phyloP scores from a whole-genome alignment of 164 flowering plant genomes.

The Dillenia suffruticosa region DNA sequence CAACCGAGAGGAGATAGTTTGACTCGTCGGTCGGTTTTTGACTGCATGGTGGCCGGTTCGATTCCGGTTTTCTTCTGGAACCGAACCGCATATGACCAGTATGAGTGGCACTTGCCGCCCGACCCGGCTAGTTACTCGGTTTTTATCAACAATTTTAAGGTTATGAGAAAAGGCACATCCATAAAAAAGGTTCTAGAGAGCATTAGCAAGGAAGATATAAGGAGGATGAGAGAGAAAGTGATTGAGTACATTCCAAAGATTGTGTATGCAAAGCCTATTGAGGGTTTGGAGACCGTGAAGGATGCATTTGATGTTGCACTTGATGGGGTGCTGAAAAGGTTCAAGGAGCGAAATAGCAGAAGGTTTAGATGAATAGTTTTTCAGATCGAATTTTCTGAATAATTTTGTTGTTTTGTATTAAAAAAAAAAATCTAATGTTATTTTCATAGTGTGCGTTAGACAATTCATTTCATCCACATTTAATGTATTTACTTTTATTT shows the following conservation, averaged over 20 bases:
- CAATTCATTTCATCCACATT: too few species aligned
- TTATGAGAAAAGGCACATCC: conserved; percentile 41
- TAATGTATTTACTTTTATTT: too few species aligned
- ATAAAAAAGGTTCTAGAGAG: conserved; percentile 31
- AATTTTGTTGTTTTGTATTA: too few species aligned
- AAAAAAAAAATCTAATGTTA: too few species aligned
- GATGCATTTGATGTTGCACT: conserved; percentile 67
- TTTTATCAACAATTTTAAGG: conserved; percentile 37
- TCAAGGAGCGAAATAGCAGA: conserved; percentile 26
- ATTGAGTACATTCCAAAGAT: conserved; percentile 48
- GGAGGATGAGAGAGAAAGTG: conserved; percentile 48
- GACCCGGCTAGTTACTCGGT: conserved; percentile 57
- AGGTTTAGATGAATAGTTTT: too few species aligned
- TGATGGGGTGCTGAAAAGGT: conserved; percentile 48
- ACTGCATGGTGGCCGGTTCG: conserved; percentile 70
- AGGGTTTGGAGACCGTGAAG: conserved; percentile 32
- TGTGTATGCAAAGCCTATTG: conserved; percentile 30
- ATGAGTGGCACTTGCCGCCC: conserved; percentile 58
- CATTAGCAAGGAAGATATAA: conserved; percentile 31
- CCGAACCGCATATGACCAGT: conserved; percentile 48
- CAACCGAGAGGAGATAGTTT: conserved; percentile 97
- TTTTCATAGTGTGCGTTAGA: too few species aligned
- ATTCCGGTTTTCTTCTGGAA: conserved; percentile 65
- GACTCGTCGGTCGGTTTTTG: conserved; percentile 63
- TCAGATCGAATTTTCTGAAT: too few species aligned